phyloP scores from a whole-genome alignment of 2,329 filamentous ascomycete genomes.

The Curvularia sp. region DNA sequence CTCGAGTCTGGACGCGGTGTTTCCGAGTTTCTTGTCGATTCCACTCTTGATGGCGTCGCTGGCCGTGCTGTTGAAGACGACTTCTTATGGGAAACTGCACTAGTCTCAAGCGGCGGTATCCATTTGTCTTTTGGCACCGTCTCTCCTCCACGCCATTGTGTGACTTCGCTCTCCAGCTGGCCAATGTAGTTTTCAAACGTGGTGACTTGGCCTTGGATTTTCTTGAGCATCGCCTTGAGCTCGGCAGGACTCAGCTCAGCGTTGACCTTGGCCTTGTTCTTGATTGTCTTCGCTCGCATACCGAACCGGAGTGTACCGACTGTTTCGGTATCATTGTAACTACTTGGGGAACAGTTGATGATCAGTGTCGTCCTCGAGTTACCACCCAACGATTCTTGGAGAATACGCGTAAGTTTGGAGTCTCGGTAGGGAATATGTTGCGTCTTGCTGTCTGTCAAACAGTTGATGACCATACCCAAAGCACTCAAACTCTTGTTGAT shows the following conservation, averaged over 20 bases:
- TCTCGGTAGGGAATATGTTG: conserved; percentile 96
- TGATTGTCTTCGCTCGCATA: conserved; percentile 96
- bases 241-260: conserved; percentile 95
- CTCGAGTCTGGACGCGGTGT: conserved; percentile 65
- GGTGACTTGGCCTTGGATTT: conserved; percentile 86
- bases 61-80: conserved; percentile 60
- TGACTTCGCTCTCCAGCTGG: conserved; percentile 82
- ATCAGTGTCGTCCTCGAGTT: conserved; percentile 98
- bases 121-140: conserved; percentile 87
- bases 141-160: conserved; percentile 87
- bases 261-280: conserved; percentile 99
- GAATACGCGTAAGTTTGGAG: conserved; percentile 94
- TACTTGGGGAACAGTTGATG: conserved; percentile 98
- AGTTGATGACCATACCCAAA: conserved; percentile 98
- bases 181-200: conserved; percentile 88
- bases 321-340: conserved; percentile 96
- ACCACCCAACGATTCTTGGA: conserved; percentile 96
- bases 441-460: conserved; percentile 95
- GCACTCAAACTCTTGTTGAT: conserved; percentile 99
- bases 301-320: conserved; percentile 91
- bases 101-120: conserved; percentile 70
- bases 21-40: conserved; percentile 54
- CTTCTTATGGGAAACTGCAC: conserved; percentile 59
- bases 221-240: conserved; percentile 90
- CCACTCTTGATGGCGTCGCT: conserved; percentile 66